phyloP scores from a whole-genome alignment of 352 stramenopile species.

The Pythium rhizo-oryzae region DNA sequence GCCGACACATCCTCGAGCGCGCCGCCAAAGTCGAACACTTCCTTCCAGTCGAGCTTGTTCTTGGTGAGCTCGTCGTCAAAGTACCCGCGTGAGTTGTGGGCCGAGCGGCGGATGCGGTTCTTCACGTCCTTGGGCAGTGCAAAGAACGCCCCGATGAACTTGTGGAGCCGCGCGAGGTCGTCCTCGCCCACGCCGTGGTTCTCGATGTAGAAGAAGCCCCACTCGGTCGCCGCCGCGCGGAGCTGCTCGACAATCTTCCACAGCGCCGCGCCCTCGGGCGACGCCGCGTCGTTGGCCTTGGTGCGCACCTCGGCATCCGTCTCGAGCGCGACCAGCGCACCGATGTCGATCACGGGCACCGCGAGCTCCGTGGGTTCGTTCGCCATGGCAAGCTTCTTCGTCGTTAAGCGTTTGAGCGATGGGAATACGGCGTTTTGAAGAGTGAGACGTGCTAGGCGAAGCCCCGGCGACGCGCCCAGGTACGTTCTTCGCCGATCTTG shows the following conservation, averaged over 20 bases:
- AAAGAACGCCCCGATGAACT: slow-evolving; percentile 82
- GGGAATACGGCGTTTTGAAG: too few species aligned
- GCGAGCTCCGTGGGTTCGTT: background rate
- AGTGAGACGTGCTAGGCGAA: too few species aligned
- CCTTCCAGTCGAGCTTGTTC: slow-evolving; percentile 93
- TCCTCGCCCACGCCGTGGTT: slow-evolving; percentile 71
- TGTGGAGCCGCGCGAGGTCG: slow-evolving; percentile 65
- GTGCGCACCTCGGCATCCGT: background rate
- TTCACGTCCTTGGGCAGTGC: slow-evolving; percentile 61
- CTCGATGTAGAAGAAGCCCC: slow-evolving; percentile 94
- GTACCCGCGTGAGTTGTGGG: slow-evolving; percentile 88
- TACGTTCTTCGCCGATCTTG: background rate
- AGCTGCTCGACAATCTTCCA: slow-evolving; percentile 44
- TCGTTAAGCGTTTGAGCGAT: too few species aligned
- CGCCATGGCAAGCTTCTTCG: background rate
- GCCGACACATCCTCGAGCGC: slow-evolving; percentile 42
- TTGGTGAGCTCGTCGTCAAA: slow-evolving; percentile 95
- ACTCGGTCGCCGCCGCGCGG: slow-evolving; percentile 65
- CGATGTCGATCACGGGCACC: slow-evolving; percentile 5
- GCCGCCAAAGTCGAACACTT: slow-evolving; percentile 74
- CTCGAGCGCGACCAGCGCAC: background rate
- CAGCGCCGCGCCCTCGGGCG: slow-evolving; percentile 14
- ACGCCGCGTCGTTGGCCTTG: background rate
- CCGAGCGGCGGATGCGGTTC: slow-evolving; percentile 54
- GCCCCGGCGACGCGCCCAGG: too few species aligned